Base-by-base conservation (phyloP, 202 grass and related monocot genomes). In the Schoenoplectus tabernaemontani region DNA sequence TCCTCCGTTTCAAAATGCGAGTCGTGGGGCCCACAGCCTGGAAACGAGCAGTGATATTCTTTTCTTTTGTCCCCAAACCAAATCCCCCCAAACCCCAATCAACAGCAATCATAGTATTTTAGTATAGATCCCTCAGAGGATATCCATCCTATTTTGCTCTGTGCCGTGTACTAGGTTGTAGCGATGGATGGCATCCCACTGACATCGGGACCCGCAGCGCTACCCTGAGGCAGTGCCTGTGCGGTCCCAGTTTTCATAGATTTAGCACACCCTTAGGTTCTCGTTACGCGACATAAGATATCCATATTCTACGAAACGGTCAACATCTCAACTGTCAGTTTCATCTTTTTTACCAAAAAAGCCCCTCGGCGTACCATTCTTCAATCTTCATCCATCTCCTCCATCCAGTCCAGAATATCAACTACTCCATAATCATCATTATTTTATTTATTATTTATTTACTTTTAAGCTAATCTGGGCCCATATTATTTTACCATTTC, bases 121-220 rank as follows among this genome's bases (percentile, higher is more conserved):
- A n/a, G n/a, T n/a, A 65, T 59, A 77, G 83, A 83, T 80, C 83
- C 74, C 83, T 16, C 48, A 10, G 0, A 13, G 12, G 3, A 26
- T 15, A 24, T 13, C 4, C 30, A 50, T 2, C 2, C 0, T 50
- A 20, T 56, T 19, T 38, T 28, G 8, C 4, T 12, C 15, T 64
- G 28, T 43, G 28, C 13, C 79, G 74, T 41, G 39, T 46, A 26
- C 41, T 12, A 24, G 4, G 66, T 46, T 26, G 20, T 10, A 3
- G 23, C 5, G 3, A 19, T 24, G 9, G 4, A 48, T 32, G 43
- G 2, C 11, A 32, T 69, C 0, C 17, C 11, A 17, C 68, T 50
- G 68, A n/a, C 1, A 32, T 13, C n/a, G n/a, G n/a, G n/a, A n/a
- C n/a, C n/a, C n/a, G n/a, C n/a, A n/a, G n/a, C n/a, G n/a, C n/a